These are phyloP conservation scores for Cyberlindnera nakhonratchasimensis DNA, from an alignment of 805 yeast genomes.

Conservation along the genomic window DNA sequence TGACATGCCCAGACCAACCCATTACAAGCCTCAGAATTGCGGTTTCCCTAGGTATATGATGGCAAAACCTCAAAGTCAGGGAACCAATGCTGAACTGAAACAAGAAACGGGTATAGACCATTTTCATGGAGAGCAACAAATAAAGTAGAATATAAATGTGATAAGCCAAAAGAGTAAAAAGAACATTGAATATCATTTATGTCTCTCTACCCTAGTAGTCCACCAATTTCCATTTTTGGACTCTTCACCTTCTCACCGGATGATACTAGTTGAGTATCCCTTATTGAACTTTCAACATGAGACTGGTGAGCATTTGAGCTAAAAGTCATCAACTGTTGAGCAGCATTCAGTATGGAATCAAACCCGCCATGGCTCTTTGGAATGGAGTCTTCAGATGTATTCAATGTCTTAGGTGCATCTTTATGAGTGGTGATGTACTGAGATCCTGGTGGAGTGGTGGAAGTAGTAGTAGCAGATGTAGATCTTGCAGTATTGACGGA, in stretches of 20 bases:
- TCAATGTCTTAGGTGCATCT: not conserved
- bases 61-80: no score
- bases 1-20: no score
- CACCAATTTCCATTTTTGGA: constrained; percentile 23
- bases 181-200: not conserved
- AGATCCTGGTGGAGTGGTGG: not conserved
- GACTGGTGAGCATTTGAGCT: constrained; percentile 10
- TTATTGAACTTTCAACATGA: constrained; percentile 6
- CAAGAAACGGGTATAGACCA: not conserved
- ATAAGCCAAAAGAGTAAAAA: not conserved
- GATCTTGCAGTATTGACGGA: not conserved
- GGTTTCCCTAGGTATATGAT: no score
- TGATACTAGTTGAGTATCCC: constrained; percentile 4
- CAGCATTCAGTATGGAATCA: constrained; percentile 26
- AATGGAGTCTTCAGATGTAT: constrained; percentile 6
- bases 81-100: no score
- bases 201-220: constrained; percentile 13
- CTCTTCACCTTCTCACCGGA: not conserved
- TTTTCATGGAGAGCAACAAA: not conserved
- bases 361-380: constrained; percentile 25
- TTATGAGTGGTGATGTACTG: constrained; percentile 2
- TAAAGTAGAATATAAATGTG: not conserved
- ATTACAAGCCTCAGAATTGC: no score
- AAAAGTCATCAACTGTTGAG: constrained; percentile 24
- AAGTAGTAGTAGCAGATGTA: not conserved